Percentiles rank a stretch among this genome's conserved stretches.
phyloP scores from a whole-genome alignment of 495 filamentous ascomycete species.

The Xanthoparmelia taractica region DNA sequence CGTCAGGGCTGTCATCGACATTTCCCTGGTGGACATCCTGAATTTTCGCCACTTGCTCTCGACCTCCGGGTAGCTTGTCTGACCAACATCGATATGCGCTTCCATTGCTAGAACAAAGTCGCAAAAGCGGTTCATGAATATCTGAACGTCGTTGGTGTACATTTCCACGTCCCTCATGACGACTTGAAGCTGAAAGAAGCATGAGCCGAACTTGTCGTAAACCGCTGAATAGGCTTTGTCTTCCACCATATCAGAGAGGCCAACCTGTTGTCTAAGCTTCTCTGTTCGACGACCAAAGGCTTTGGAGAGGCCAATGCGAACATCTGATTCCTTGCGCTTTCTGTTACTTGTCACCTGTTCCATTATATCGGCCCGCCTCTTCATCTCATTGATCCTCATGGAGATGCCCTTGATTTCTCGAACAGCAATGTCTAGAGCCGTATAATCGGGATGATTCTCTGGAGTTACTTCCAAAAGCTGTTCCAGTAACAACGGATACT shows the following conservation, averaged over 20 bases:
- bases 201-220: slow-evolving; percentile 71
- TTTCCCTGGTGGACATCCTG: slow-evolving; percentile 70
- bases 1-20: slow-evolving; percentile 65
- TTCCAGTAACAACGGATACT: slow-evolving; percentile 79
- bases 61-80: slow-evolving; percentile 64
- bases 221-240: slow-evolving; percentile 71
- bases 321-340: slow-evolving; percentile 86
- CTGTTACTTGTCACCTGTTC: slow-evolving; percentile 73
- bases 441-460: slow-evolving; percentile 71
- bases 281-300: slow-evolving; percentile 81
- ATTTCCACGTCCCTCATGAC: slow-evolving; percentile 83
- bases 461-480: slow-evolving; percentile 73
- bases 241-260: slow-evolving; percentile 57
- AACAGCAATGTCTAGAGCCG: slow-evolving; percentile 54
- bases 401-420: slow-evolving; percentile 61
- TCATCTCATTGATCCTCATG: slow-evolving; percentile 82
- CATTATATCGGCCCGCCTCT: slow-evolving; percentile 82
- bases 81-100: slow-evolving; percentile 48
- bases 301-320: slow-evolving; percentile 71
- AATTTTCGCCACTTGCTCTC: slow-evolving; percentile 89
- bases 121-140: slow-evolving; percentile 64
- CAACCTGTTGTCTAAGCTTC: slow-evolving; percentile 63
- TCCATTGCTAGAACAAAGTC: slow-evolving; percentile 65
- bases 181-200: slow-evolving; percentile 82
- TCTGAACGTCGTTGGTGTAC: slow-evolving; percentile 65